These are phyloP conservation scores for Sextonia rubra DNA, from an alignment of 164 flowering plant species.

Conservation along the genomic window DNA sequence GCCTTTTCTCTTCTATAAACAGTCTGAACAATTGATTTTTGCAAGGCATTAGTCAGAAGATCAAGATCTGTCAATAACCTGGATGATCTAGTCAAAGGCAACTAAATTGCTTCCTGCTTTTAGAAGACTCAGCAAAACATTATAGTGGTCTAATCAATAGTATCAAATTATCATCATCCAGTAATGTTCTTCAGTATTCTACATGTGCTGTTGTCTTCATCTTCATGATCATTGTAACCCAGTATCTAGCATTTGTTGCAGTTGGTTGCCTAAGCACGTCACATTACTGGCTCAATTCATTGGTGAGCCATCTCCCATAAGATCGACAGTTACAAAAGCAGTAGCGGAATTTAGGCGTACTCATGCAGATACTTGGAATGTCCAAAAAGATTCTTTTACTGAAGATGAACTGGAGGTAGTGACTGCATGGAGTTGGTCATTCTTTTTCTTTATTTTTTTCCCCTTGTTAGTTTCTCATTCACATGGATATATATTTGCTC, in stretches of 20 bases:
- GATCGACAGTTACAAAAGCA: conserved; percentile 89
- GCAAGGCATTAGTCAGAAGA: too few species aligned
- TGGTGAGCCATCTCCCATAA: conserved; percentile 87
- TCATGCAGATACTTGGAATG: conserved; percentile 97
- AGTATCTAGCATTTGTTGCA: conserved; percentile 19
- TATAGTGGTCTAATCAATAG: too few species aligned
- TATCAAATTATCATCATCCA: too few species aligned
- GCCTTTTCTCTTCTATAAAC: too few species aligned
- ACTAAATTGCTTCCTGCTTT: too few species aligned
- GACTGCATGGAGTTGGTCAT: neutral
- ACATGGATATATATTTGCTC: neutral
- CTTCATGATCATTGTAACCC: too few species aligned
- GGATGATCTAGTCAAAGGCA: too few species aligned
- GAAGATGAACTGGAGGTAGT: conserved; percentile 93
- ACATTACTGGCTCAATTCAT: conserved; percentile 81
- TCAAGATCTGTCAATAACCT: too few species aligned
- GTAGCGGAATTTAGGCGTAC: conserved; percentile 92
- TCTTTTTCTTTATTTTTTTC: neutral
- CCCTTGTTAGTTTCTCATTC: neutral
- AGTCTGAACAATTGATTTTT: too few species aligned
- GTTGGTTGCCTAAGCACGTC: conserved; percentile 95
- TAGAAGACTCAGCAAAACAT: too few species aligned
- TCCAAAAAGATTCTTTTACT: conserved; percentile 78
- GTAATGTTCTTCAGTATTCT: too few species aligned
- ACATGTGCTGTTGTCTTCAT: too few species aligned